Percentiles rank a stretch among this genome's conserved stretches.
phyloP scores from a whole-genome alignment of 1,284 basidiomycete genomes.

The Cystobasidium sp. region DNA sequence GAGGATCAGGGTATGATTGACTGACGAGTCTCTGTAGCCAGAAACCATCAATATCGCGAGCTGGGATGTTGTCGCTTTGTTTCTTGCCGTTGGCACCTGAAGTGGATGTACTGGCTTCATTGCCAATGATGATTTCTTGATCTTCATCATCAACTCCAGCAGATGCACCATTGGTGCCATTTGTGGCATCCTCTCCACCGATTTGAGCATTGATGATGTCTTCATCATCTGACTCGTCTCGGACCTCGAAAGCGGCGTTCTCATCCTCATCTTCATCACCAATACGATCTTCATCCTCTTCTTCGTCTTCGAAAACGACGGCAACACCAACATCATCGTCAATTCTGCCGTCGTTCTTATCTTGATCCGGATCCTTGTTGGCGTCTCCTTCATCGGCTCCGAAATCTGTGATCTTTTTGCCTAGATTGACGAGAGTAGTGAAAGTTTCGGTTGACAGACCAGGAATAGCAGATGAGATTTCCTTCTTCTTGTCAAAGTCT shows the following conservation, averaged over 20 bases:
- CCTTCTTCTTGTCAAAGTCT: slow-evolving; percentile 97
- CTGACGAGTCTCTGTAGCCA: slow-evolving; percentile 96
- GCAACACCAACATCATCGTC: slow-evolving; percentile 88
- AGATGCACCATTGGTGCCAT: slow-evolving; percentile 57
- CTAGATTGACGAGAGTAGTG: slow-evolving; percentile 80
- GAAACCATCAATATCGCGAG: slow-evolving; percentile 92
- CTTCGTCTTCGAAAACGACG: slow-evolving; percentile 94
- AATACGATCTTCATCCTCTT: slow-evolving; percentile 76
- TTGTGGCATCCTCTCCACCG: slow-evolving; percentile 49
- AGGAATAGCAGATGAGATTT: slow-evolving; percentile 82
- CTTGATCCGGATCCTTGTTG: slow-evolving; percentile 51
- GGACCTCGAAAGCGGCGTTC: slow-evolving; percentile 62
- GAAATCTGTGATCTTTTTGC: slow-evolving; percentile 97
- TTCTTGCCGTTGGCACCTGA: slow-evolving; percentile 62
- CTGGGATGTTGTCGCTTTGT: slow-evolving; percentile 71
- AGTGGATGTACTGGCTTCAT: slow-evolving; percentile 50
- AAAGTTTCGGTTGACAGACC: slow-evolving; percentile 75
- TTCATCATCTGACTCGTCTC: slow-evolving; percentile 63
- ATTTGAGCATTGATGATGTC: slow-evolving; percentile 60
- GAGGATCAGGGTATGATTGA: slow-evolving; percentile 87
- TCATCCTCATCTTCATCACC: slow-evolving; percentile 70
- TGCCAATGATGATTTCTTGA: slow-evolving; percentile 69
- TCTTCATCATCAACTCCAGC: slow-evolving; percentile 60
- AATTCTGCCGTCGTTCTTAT: slow-evolving; percentile 60
- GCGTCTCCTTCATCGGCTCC: slow-evolving; percentile 85